A percentile compares a stretch with the other conserved stretches of the same genome.
Conservation (phyloP, 2,329 filamentous ascomycete genomes). For the Corniculantispora saksenae region DNA sequence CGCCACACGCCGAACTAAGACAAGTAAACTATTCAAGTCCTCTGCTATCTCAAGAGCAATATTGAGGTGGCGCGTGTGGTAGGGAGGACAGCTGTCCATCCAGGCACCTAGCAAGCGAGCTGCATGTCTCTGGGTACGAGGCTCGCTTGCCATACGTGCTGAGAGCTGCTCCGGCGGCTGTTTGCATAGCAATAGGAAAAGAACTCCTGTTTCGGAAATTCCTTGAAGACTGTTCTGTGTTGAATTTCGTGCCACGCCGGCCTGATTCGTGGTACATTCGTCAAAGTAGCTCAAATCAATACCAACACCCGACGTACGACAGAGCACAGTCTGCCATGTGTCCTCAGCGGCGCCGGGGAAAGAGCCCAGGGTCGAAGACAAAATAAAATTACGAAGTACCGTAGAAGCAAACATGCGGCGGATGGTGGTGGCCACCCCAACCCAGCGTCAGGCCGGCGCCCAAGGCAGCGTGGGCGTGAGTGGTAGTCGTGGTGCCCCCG, state of each 20-base stretch:
- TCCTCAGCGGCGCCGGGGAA: not conserved
- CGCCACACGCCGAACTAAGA: not conserved
- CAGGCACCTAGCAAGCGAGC: conserved; percentile 10
- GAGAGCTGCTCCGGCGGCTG: not conserved
- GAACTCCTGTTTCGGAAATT: not conserved
- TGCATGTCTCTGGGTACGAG: conserved; percentile 17
- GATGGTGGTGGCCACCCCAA: not conserved
- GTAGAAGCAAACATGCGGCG: conserved; percentile 1
- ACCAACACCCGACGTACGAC: conserved; percentile 7
- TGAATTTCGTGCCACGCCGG: not conserved
- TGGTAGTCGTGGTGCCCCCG: not conserved
- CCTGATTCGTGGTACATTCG: not conserved
- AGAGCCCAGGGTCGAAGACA: not conserved
- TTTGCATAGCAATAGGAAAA: not conserved
- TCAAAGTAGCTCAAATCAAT: not conserved
- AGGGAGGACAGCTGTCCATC: not conserved
- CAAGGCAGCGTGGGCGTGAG: not conserved
- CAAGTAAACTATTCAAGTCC: not conserved
- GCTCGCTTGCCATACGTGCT: conserved; percentile 4
- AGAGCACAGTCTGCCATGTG: not conserved
- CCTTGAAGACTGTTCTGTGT: not conserved
- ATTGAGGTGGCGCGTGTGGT: not conserved
- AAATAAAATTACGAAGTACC: not conserved
- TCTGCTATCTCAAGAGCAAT: not conserved
- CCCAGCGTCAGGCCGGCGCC: not conserved